Evolutionary conservation across 2,329 filamentous ascomycete genomes (phyloP).

Genomic region (Colletotrichum eremochloae): DNA sequence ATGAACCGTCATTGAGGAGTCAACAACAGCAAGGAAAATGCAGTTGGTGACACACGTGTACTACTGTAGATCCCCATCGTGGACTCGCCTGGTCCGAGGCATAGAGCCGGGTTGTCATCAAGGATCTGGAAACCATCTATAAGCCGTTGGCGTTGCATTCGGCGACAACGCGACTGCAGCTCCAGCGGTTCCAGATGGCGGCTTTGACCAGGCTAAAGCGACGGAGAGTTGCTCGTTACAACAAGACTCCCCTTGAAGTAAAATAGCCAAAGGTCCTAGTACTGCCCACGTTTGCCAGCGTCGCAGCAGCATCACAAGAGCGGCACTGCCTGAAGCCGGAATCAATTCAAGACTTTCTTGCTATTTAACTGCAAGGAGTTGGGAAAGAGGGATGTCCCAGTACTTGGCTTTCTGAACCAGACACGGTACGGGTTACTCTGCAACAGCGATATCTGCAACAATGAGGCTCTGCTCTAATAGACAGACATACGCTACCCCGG

Average conservation of each 20-base stretch:
- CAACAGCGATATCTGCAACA: background rate
- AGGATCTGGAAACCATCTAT: background rate
- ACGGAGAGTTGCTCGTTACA: background rate
- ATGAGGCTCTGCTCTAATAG: background rate
- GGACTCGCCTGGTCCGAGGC: background rate
- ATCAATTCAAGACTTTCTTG: background rate
- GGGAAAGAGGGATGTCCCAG: background rate
- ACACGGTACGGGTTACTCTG: background rate
- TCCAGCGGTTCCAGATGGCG: background rate
- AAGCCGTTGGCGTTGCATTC: background rate
- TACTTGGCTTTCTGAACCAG: background rate
- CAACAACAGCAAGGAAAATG: background rate
- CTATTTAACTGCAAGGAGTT: background rate
- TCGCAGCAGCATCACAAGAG: background rate
- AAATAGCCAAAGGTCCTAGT: background rate
- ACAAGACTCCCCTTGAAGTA: background rate
- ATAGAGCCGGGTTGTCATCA: background rate
- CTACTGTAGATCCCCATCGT: background rate
- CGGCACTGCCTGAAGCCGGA: background rate
- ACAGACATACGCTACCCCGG: no score
- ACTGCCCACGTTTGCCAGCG: background rate
- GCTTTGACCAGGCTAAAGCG: background rate
- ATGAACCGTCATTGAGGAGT: background rate
- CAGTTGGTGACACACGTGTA: background rate
- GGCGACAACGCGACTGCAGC: background rate